Base-by-base conservation (phyloP, 2,329 filamentous ascomycete genomes). In the Aciculosporium take region DNA sequence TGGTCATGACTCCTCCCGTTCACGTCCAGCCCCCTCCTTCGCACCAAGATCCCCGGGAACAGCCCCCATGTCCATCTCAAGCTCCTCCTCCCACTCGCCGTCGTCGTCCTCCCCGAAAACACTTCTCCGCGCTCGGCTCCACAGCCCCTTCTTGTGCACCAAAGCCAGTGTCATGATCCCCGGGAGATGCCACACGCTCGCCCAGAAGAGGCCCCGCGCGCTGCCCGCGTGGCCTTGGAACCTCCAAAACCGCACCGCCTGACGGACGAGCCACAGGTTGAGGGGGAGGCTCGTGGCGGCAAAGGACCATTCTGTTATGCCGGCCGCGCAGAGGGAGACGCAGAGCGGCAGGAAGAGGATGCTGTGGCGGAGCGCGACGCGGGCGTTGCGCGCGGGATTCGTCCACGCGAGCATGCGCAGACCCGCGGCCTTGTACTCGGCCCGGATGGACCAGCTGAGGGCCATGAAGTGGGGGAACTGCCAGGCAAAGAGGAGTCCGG, bases 401-500 rank as follows among this genome's bases (percentile, higher is more conserved):
- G 82, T 80, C 80, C 88, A 96, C 37, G 74, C 76, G 3, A 96
- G 69, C 91, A 82, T 82, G 48, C 71, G 69, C 54, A 81, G 71
- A 7, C 76, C 78, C 0, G 74, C 78, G 9, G 66, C 68, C 49
- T 79, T 81, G 68, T 98, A 98, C 59, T 98, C 91, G 7, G 93
- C 80, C 17, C 86, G 73, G 46, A 96, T 94, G 4, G 76, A 70
- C 75, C 89, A 93, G 36, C 84, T 88, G 18, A 98, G 70, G 1
- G 88, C 82, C 72, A 95, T 96, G 67, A 98, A 98, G 63, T 98
- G 91, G 3, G 91, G 87, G 56, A 98, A 96, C 57, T 98, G 89
- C 91, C 91, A 98, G 10, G 87, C 82, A 50, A 94, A 94, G 5
- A 98, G 68, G 6, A 96, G 65, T 0, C 72, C 77, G 1, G 85